These are phyloP conservation scores for Acmispon strigosus DNA, from an alignment of 306 rosid genomes.

Conservation along the genomic window DNA sequence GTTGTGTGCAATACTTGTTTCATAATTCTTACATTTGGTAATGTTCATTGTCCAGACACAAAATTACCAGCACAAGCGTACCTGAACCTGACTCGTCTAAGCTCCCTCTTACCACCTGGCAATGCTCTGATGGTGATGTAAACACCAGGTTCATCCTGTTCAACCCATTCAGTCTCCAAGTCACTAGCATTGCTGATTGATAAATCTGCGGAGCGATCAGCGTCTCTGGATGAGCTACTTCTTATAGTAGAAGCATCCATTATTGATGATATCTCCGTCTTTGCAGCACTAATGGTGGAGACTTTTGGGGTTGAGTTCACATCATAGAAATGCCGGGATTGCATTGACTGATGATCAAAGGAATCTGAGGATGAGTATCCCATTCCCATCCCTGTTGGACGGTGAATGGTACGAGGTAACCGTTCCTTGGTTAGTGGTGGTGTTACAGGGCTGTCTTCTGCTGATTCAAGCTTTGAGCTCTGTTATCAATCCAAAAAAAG, in stretches of 20 bases:
- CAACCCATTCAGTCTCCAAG: conserved; percentile 51
- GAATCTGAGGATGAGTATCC: conserved; percentile 58
- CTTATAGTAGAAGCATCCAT: conserved; percentile 47
- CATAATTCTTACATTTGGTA: background rate
- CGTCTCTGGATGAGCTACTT: conserved; percentile 53
- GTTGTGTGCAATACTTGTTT: background rate
- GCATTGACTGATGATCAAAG: conserved; percentile 40
- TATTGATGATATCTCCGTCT: conserved; percentile 48
- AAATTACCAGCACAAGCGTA: conserved; percentile 2
- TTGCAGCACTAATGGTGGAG: conserved; percentile 48
- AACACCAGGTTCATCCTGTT: conserved; percentile 55
- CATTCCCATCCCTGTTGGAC: conserved; percentile 44
- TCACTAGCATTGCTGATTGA: conserved; percentile 53
- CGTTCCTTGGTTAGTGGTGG: conserved; percentile 42
- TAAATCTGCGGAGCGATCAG: conserved; percentile 44
- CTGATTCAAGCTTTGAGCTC: conserved; percentile 50
- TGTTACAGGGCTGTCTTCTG: conserved; percentile 44
- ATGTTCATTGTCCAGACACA: background rate
- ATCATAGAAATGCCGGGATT: conserved; percentile 36
- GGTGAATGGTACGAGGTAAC: conserved; percentile 41
- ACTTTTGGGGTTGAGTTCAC: conserved; percentile 46
- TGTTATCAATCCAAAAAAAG: conserved; percentile 14
- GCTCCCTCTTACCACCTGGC: conserved; percentile 52
- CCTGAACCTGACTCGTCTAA: conserved; percentile 54
- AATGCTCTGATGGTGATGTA: conserved; percentile 51